Conservation (phyloP, 139 green algal species). For the Closterium sp. region DNA sequence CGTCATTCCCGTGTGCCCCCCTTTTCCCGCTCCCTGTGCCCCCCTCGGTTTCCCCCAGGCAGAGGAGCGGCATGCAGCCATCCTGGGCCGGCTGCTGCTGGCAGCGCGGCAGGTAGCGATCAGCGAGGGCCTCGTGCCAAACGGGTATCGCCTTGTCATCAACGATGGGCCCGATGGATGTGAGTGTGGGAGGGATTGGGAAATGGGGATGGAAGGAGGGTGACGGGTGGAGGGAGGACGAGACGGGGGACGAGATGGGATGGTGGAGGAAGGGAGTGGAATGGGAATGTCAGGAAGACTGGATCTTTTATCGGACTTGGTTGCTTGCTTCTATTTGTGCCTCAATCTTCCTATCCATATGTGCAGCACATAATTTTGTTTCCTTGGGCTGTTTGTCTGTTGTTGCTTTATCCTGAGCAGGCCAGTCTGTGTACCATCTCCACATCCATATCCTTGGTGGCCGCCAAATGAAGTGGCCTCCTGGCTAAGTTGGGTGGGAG, state of each 20-base stretch:
- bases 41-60: constrained; percentile 14
- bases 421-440: constrained; percentile 48
- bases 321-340: neutral
- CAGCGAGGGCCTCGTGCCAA: constrained; percentile 19
- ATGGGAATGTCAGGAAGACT: neutral
- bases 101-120: constrained; percentile 23
- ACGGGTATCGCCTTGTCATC: constrained; percentile 45
- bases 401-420: constrained; percentile 6
- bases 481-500: constrained; percentile 11
- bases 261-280: neutral
- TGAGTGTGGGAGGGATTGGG: constrained; percentile 14
- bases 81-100: constrained; percentile 43
- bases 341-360: neutral
- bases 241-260: neutral
- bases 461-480: constrained; percentile 40
- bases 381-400: neutral
- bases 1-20: neutral
- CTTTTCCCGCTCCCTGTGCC: neutral
- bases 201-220: neutral
- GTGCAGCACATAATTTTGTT: neutral
- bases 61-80: constrained; percentile 40
- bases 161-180: constrained; percentile 47
- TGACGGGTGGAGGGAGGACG: neutral
- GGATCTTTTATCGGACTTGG: neutral
- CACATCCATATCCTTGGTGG: constrained; percentile 44